phyloP scores from a whole-genome alignment of 2,329 filamentous ascomycete genomes.

The Hortaea werneckii region DNA sequence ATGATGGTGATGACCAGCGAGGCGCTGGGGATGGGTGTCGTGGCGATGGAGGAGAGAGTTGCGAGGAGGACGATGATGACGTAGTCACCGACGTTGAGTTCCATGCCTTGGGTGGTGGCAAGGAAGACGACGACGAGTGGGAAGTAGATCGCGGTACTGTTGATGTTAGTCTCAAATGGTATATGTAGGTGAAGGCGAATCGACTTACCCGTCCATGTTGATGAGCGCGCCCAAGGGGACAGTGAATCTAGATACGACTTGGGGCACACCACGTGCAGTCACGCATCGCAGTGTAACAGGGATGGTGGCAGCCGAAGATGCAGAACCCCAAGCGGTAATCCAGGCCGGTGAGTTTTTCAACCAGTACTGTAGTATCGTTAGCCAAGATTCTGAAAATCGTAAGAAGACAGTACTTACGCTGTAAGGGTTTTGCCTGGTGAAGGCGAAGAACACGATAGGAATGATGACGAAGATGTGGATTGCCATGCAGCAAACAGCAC shows the following conservation, averaged over 20 bases:
- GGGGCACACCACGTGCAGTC: constrained; percentile 32
- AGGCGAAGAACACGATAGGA: constrained; percentile 33
- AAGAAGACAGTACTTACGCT: constrained; percentile 15
- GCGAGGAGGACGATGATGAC: constrained; percentile 41
- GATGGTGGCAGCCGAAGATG: constrained; percentile 44
- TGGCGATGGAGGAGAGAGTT: constrained; percentile 43
- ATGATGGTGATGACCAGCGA: constrained; percentile 43
- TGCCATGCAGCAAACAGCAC: constrained; percentile 36
- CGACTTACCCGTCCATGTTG: constrained; percentile 38
- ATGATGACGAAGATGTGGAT: constrained; percentile 40
- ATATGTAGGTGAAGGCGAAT: too few species aligned
- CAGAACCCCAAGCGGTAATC: constrained; percentile 46
- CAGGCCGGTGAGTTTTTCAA: constrained; percentile 41
- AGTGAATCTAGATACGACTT: constrained; percentile 37
- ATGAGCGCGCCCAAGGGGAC: constrained; percentile 41
- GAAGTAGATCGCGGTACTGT: constrained; percentile 45
- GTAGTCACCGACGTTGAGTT: constrained; percentile 36
- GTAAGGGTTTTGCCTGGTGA: constrained; percentile 40
- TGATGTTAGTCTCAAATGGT: constrained; percentile 7
- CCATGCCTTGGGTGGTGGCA: constrained; percentile 40
- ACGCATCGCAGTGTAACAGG: constrained; percentile 39
- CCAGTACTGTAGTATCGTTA: constrained; percentile 23
- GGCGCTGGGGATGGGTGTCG: constrained; percentile 44
- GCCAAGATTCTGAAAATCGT: too few species aligned
- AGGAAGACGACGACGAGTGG: constrained; percentile 45